Conservation (phyloP, 768 basidiomycete species). For the Cyclocybe aegerita region DNA sequence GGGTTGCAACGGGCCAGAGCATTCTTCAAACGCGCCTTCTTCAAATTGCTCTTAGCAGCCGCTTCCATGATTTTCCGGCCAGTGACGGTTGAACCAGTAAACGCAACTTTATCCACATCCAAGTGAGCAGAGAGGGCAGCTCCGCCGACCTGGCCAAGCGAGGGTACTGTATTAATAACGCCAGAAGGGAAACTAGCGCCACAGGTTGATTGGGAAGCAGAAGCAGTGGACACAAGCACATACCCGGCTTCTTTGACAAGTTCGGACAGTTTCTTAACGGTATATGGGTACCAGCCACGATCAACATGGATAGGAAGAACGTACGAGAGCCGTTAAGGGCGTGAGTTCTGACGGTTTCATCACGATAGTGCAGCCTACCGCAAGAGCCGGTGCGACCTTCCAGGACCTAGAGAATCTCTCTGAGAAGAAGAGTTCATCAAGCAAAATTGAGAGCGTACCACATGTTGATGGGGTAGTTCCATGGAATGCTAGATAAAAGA, state of each 20-base stretch:
- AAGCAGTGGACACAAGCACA: slow-evolving; percentile 14
- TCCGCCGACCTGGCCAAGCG: slow-evolving; percentile 79
- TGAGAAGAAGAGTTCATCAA: neutral
- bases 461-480: slow-evolving; percentile 93
- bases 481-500: slow-evolving; percentile 63
- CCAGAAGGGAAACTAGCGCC: slow-evolving; percentile 78
- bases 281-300: slow-evolving; percentile 3
- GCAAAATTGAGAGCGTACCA: slow-evolving; percentile 43
- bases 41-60: slow-evolving; percentile 90
- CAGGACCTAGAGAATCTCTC: slow-evolving; percentile 53
- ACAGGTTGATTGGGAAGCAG: slow-evolving; percentile 7
- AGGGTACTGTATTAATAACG: slow-evolving; percentile 86
- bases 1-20: slow-evolving; percentile 1
- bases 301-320: slow-evolving; percentile 16
- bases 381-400: slow-evolving; percentile 93
- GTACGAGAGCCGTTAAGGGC: slow-evolving; percentile 78
- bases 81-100: slow-evolving; percentile 89
- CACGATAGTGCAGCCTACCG: slow-evolving; percentile 89
- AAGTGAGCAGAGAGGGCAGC: slow-evolving; percentile 80
- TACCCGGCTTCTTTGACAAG: slow-evolving; percentile 84
- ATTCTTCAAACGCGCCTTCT: slow-evolving; percentile 59
- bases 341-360: slow-evolving; percentile 94
- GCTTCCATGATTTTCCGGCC: slow-evolving; percentile 91
- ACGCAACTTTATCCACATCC: slow-evolving; percentile 92
- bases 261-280: slow-evolving; percentile 72